Evolutionary conservation across 176 grass and related monocot species (phyloP), one percentile per base, ranked within the genome.

Genomic region (Cenchrus purpureus): DNA sequence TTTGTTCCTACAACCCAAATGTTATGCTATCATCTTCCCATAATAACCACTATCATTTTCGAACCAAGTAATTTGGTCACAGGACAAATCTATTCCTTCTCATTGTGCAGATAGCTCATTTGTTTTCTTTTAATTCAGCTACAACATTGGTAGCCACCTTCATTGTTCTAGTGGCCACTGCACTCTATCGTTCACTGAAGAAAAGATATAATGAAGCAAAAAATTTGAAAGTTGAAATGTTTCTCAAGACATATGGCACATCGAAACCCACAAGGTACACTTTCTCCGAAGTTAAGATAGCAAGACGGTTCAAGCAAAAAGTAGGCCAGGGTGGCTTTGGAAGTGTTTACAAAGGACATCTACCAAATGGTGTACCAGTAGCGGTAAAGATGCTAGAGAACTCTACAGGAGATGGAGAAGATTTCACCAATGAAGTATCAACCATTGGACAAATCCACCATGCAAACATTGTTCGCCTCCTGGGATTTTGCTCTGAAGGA

Each of bases 401-500:
- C 42, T 54, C 93, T 5, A 82, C 45, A 76, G 88, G 61, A 8
- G 80, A 83, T 0, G 93, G 94, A 57, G 75, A 82, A 31, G 93
- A 95, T 22, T 95, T 95, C 85, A 92, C 90, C 60, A 95, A 92
- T 28, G 93, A 95, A 63, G 90, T 95, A 0, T 85, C 90, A 53
- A 95, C 93, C 54, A 88, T 95, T 0, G 93, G 93, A 45, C 25
- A 40, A 46, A 95, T 92, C 16, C 90, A 92, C 58, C 93, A 95
- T 81, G 37, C 86, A 76, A 94, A 94, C 16, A 81, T 93, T 7
- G 91, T 90, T 43, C 85, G 73, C 15, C 88, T 84, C 56, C 10
- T 90, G 0, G 91, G 88, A 0, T 93, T 90, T 79, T 93, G 85
- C 65, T 93, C 88, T 0, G 91, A 93, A 67, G 78, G 82, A 67